Evolutionary conservation across 805 yeast genomes (phyloP), one percentile per base, ranked within the genome.

Genomic region (Kodamaea leandrae): DNA sequence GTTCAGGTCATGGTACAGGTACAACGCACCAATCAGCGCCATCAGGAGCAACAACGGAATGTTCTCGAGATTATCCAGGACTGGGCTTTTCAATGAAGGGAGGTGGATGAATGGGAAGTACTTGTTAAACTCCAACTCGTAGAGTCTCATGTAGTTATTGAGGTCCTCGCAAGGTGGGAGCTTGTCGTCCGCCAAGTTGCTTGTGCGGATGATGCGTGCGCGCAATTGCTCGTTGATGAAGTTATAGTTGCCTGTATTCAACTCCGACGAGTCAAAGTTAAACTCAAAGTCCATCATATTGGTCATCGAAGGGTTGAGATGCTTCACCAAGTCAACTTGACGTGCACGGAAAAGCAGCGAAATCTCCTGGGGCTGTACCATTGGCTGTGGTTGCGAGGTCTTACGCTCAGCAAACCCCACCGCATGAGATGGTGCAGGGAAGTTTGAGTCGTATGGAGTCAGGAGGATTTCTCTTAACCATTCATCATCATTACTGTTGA

Each of bases 1-100:
- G 55, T 86, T 86, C 26, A 82, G 65, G 23, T 88, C 84, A 53
- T 85, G 89, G 63, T 84, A 87, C 0, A 87, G 79, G 54, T 86
- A 87, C 16, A 90, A 70, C 0, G 96, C 96, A 32, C 98, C 98
- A 43, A 90, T 78, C 12, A 96, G 83, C 1, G 93, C 84, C 77
- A 89, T 84, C 2, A 95, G 79, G 41, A 89, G 66, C 4, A 87
- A 58, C 34, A 90, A 69, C 2, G 96, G 90, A 57, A 80, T 60
- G 61, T 73, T 56, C 57, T 73, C 64, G 68, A 65, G 66, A 43
- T 60, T 61, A 35, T 66, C 65, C n/a, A 58, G 64, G 57, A 53
- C 50, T 2, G 71, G 66, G 36, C 56, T 60, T 36, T 59, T 46
- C 77, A 71, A 36, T 75, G 76, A 58, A 15, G 86, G 86, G 34